phyloP scores from a whole-genome alignment of 2,329 filamentous ascomycete genomes.

The Polytolypa hystricis region DNA sequence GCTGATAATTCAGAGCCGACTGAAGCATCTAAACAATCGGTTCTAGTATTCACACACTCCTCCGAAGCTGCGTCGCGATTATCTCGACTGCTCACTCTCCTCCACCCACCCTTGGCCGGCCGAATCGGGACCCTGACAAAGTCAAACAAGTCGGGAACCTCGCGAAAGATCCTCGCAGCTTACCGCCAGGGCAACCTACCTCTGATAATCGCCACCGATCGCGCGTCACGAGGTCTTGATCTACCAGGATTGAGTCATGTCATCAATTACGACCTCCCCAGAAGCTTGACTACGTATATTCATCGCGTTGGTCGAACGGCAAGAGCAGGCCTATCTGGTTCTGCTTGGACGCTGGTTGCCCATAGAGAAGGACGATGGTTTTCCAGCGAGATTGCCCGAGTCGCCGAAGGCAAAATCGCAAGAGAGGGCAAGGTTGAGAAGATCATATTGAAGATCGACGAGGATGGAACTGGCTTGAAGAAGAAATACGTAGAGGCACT shows the following conservation, averaged over 20 bases:
- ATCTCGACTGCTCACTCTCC: constrained; percentile 61
- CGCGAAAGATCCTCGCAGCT: constrained; percentile 55
- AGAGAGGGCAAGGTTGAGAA: constrained; percentile 20
- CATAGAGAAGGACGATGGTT: constrained; percentile 85
- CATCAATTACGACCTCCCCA: constrained; percentile 86
- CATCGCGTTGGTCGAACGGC: constrained; percentile 89
- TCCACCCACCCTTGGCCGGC: constrained; percentile 48
- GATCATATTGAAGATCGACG: constrained; percentile 21
- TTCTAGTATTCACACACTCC: constrained; percentile 80
- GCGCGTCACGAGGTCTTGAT: constrained; percentile 86
- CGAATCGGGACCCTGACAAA: constrained; percentile 64
- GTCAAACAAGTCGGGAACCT: constrained; percentile 60
- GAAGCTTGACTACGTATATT: constrained; percentile 70
- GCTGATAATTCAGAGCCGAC: constrained; percentile 17
- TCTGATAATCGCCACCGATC: constrained; percentile 80
- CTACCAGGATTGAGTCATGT: constrained; percentile 69
- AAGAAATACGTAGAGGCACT: constrained; percentile 24
- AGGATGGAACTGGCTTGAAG: constrained; percentile 18
- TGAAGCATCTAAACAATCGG: constrained; percentile 24
- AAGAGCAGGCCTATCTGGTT: constrained; percentile 61
- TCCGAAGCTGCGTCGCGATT: constrained; percentile 82
- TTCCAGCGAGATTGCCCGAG: constrained; percentile 64
- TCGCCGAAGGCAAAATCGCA: constrained; percentile 22
- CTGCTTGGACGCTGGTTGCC: constrained; percentile 77
- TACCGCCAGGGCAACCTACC: constrained; percentile 54